phyloP scores from a whole-genome alignment of 129 eudicot genomes.

The Artemisia argyi region DNA sequence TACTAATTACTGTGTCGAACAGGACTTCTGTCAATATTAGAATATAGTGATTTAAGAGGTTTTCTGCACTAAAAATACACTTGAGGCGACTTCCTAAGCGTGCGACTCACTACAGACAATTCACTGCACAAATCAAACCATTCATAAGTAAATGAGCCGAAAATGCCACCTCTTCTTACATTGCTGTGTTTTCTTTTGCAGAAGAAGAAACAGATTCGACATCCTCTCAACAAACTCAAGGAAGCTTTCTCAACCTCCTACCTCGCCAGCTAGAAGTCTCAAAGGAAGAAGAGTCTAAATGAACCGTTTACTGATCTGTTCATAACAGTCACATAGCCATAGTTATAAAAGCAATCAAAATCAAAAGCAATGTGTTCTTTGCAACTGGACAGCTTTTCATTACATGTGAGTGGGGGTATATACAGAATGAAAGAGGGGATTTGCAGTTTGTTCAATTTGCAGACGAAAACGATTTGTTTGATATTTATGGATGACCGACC shows the following conservation, averaged over 20 bases:
- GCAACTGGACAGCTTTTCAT: conserved; percentile 26
- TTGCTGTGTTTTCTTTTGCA: conserved; percentile 21
- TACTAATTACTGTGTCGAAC: background rate
- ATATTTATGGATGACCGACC: conserved; percentile 23
- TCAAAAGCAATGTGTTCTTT: conserved; percentile 28
- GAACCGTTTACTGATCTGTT: conserved; percentile 32
- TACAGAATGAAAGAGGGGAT: conserved; percentile 39
- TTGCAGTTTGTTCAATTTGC: conserved; percentile 35
- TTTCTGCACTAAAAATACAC: background rate
- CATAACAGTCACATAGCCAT: conserved; percentile 41
- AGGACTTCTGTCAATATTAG: no score
- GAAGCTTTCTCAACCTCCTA: conserved; percentile 76
- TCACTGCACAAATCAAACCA: no score
- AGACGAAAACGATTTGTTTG: conserved; percentile 34
- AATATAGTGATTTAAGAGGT: background rate
- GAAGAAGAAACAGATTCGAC: conserved; percentile 67
- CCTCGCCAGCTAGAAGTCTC: conserved; percentile 54
- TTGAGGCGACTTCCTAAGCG: no score
- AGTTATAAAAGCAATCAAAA: no score
- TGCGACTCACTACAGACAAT: no score
- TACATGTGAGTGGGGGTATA: conserved; percentile 32
- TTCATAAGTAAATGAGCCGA: no score
- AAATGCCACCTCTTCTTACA: background rate
- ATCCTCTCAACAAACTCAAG: conserved; percentile 52
- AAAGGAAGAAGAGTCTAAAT: conserved; percentile 41